Percentiles rank a stretch among this genome's conserved stretches.
Conservation (phyloP, 139 green algal species). For the Spirogloea muscicola region DNA sequence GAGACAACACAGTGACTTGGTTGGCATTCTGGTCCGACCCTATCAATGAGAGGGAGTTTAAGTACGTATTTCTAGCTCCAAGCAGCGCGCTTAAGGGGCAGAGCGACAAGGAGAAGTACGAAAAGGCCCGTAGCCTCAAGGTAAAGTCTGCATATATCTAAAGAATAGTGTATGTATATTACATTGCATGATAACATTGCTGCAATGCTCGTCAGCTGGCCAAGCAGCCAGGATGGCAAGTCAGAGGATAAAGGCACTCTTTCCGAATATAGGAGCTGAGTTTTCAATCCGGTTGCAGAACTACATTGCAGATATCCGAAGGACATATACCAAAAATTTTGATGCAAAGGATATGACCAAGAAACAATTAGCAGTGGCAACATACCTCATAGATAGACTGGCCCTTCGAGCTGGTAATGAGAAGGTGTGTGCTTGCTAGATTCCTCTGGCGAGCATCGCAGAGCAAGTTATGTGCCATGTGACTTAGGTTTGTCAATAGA, state of each 20-base stretch:
- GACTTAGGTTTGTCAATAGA: too few relatives aligned
- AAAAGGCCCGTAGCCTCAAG: slow-evolving; percentile 76
- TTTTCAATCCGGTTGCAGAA: too few relatives aligned
- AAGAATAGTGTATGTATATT: too few relatives aligned
- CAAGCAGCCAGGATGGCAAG: too few relatives aligned
- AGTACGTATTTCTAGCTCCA: slow-evolving; percentile 93
- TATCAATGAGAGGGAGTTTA: slow-evolving; percentile 78
- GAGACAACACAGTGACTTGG: slow-evolving; percentile 96
- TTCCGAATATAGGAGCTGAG: too few relatives aligned
- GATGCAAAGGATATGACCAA: slow-evolving; percentile 26
- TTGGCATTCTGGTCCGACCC: slow-evolving; percentile 96
- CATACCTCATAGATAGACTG: slow-evolving; percentile 98
- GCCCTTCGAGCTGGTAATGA: slow-evolving; percentile 95
- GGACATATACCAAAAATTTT: slow-evolving; percentile 48
- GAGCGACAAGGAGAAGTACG: slow-evolving; percentile 92
- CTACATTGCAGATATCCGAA: slow-evolving; percentile 55
- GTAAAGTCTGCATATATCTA: too few relatives aligned
- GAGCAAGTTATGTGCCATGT: too few relatives aligned
- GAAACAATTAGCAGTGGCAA: slow-evolving; percentile 84
- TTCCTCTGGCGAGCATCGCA: too few relatives aligned
- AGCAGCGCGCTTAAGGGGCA: slow-evolving; percentile 87
- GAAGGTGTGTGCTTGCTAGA: too few relatives aligned
- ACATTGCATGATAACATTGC: too few relatives aligned
- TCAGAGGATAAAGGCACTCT: too few relatives aligned
- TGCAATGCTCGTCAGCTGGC: too few relatives aligned